Percentiles rank a stretch among this genome's conserved stretches.
Conservation (phyloP, 148 eudicot genomes). For the Chenopodium quinoa region DNA sequence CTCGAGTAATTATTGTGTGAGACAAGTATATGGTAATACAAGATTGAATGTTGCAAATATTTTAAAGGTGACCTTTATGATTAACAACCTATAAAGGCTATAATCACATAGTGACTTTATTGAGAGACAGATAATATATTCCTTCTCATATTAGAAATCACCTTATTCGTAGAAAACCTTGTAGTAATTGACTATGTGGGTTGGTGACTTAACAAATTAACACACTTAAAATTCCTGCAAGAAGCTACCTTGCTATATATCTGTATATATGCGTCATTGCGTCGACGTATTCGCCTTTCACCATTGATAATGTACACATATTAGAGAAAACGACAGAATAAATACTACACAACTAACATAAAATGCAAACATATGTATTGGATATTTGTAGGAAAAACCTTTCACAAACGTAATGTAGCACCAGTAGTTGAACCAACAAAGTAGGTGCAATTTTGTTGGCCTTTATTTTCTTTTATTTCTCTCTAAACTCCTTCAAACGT, state of each 20-base stretch:
- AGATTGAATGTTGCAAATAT: no score
- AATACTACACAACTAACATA: neutral
- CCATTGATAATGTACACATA: neutral
- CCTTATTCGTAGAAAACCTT: neutral
- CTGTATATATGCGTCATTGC: slow-evolving; percentile 9
- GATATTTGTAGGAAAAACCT: neutral
- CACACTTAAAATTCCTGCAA: neutral
- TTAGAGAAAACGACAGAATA: slow-evolving; percentile 2
- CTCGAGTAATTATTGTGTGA: no score
- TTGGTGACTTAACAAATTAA: slow-evolving; percentile 28
- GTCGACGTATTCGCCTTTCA: slow-evolving; percentile 4
- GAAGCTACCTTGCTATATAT: neutral
- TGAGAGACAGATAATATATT: no score
- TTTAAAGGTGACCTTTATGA: no score
- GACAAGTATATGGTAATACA: no score
- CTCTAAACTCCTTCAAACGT: slow-evolving; percentile 15
- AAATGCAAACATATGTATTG: slow-evolving; percentile 2
- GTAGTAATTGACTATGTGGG: neutral
- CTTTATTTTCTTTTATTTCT: neutral
- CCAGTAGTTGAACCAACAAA: slow-evolving; percentile 29
- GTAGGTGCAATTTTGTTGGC: slow-evolving; percentile 28
- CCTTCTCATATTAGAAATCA: no score
- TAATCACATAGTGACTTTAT: no score
- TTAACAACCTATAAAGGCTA: no score
- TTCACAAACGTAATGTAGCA: slow-evolving; percentile 21